Base-by-base conservation (phyloP, 1,139 yeast species). In the Debaryomyces nepalensis region DNA sequence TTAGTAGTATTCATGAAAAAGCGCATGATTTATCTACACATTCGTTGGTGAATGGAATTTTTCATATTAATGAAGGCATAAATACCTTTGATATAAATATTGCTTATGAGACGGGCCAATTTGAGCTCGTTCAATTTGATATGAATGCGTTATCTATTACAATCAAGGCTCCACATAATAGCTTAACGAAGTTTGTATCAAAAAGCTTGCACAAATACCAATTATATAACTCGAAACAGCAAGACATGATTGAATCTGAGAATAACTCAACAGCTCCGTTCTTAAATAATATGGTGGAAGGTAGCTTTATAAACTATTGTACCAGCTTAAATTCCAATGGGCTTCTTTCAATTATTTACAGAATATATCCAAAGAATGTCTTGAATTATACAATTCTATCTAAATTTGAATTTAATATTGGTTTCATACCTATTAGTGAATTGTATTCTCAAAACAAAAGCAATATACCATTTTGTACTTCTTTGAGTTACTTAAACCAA, bases 301-400 rank as follows among this genome's bases (percentile, higher is more conserved):
- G 72, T 0, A 51, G 52, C 16, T 55, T 68, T 23, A 46, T 58
- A 3, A 56, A 57, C 22, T 64, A 55, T 43, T 71, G 71, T 2
- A 47, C 57, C 1, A 50, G 53, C 16, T 38, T 58, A 14, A 50
- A 52, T 12, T 37, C 45, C 4, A 52, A 55, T 42, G 68, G 66
- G 3, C 43, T 64, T 3, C 39, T 65, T 4, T 53, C 62, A 6
- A 39, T 68, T 3, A 57, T 57, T 2, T 64, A 59, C 46, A 61
- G 62, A 42, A 52, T 63, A 1, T 48, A 57, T 12, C 70, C 72
- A 1, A 64, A 59, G 34, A 59, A 66, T 43, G 57, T 58, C 3
- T 41, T 70, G 12, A 58, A 62, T 39, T 68, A 68, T 46, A 57
- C 60, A 19, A 64, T 64, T 12, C 46, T 57, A 14, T 66, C 70